Conservation (phyloP, 148 eudicot species). For the Selenicereus undatus region DNA sequence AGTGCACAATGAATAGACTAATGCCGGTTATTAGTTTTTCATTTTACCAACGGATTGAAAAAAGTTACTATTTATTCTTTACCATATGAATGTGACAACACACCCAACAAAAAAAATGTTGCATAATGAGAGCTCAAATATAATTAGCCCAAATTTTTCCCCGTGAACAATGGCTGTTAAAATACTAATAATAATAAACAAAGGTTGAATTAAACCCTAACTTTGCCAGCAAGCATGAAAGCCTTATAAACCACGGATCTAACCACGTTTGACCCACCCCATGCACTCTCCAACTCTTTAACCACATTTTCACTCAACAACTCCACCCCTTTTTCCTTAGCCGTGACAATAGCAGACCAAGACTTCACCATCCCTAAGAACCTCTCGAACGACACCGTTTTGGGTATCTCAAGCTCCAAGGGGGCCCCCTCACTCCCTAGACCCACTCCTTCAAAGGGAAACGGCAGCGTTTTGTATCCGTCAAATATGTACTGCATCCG, state of each 20-base stretch:
- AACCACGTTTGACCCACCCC: constrained; percentile 43
- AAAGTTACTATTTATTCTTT: too few relatives aligned
- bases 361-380: constrained; percentile 37
- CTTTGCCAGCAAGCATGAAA: constrained; percentile 39
- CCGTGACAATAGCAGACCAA: constrained; percentile 37
- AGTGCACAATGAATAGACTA: too few relatives aligned
- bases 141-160: too few relatives aligned
- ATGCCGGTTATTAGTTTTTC: too few relatives aligned
- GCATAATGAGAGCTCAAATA: too few relatives aligned
- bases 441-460: constrained; percentile 49
- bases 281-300: constrained; percentile 37
- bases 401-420: constrained; percentile 31
- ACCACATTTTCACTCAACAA: constrained; percentile 33
- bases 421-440: constrained; percentile 40
- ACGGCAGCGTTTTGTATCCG: constrained; percentile 37
- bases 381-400: constrained; percentile 35
- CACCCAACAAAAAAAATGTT: too few relatives aligned
- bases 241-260: constrained; percentile 39
- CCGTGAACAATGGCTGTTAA: too few relatives aligned
- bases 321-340: constrained; percentile 48
- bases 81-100: too few relatives aligned
- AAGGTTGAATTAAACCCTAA: constrained; percentile 3
- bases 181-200: too few relatives aligned
- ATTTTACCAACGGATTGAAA: too few relatives aligned
- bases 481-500: constrained; percentile 23